Evolutionary conservation across 306 rosid species (phyloP), one percentile per base, ranked within the genome.

Genomic region (Arachis stenosperma): DNA sequence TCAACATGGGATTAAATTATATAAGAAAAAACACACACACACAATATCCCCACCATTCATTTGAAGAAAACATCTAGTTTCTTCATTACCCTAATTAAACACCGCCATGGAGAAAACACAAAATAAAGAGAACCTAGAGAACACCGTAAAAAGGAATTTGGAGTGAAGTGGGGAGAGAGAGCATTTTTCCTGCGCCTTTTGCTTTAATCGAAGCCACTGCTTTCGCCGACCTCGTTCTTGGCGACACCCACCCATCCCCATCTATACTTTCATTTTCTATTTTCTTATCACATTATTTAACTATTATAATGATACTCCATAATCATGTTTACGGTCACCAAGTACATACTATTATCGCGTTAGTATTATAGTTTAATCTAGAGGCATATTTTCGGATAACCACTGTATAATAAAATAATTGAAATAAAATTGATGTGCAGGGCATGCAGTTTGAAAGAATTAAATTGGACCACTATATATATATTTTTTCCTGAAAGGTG

Each of bases 141-240:
- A 48, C n/a, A 51, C n/a, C 44, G 78, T 50, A 73, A 39, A 52
- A 52, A 22, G 10, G 17, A 62, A 13, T 52, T 74, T 62, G 78
- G 70, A 60, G 39, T 15, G 33, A 15, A 58, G 58, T 41, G 46
- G 58, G 11, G 75, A 17, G 74, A 7, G 66, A 0, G 8, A 67
- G 8, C 4, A 12, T 29, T 2, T 60, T 33, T 10, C 41, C 40
- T 70, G 57, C 12, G 5, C 0, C 37, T 61, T 64, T 64, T 42
- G 78, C 71, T 74, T 64, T 65, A 65, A 75, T 55, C 66, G 72
- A 75, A 75, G 66, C 54, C 50, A 3, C 29, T 52, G 65, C 56
- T 64, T 74, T 75, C 67, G 73, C 73, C 79, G 73, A 55, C 73
- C 79, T 75, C 73, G 67, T 65, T 65, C 73, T 33, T 15, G 11